Evolutionary conservation across 2,329 filamentous ascomycete genomes (phyloP), one percentile per base, ranked within the genome.

Genomic region (Alternaria panax): DNA sequence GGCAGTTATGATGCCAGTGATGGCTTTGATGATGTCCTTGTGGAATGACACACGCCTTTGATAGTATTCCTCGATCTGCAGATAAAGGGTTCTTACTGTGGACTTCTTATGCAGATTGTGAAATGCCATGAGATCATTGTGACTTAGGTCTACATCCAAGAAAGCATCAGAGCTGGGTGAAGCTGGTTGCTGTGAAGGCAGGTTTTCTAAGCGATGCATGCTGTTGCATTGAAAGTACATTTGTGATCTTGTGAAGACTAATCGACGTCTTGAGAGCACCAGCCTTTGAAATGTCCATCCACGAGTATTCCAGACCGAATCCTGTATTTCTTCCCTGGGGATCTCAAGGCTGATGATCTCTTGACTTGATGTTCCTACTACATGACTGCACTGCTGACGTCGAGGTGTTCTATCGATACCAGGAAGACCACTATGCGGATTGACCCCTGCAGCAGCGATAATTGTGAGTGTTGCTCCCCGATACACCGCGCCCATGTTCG

Each of bases 271-370:
- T 18, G 32, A 36, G 0, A 36, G 16, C n/a, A 36, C 16, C 7
- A 36, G 2, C 7, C n/a, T 16, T 36, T 36, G 32, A 2, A 4
- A 36, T 9, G 32, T n/a, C 32, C 32, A 36, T 36, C 32, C 32
- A 36, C 32, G 32, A 36, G 5, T 36, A 18, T 36, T 3, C 32
- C 32, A n/a, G 7, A 36, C 16, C 4, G 32, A 36, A 4, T 18
- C 1, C 0, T 4, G 0, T 36, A 36, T 36, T 0, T 18, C 32
- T 0, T 18, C 0, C 7, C 0, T 0, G 7, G 32, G 16, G 7
- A n/a, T 0, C 16, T n/a, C 16, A 8, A 36, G 6, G 32, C 16
- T 3, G 7, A 36, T 0, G 0, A 36, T 36, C 16, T 4, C 7
- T 36, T 36, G 32, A 9, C 32, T 8, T 8, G 32, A 18, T n/a